These are phyloP conservation scores for Pestalotiopsis sp. DNA, from an alignment of 2,329 filamentous ascomycete species.

Conservation along the genomic window DNA sequence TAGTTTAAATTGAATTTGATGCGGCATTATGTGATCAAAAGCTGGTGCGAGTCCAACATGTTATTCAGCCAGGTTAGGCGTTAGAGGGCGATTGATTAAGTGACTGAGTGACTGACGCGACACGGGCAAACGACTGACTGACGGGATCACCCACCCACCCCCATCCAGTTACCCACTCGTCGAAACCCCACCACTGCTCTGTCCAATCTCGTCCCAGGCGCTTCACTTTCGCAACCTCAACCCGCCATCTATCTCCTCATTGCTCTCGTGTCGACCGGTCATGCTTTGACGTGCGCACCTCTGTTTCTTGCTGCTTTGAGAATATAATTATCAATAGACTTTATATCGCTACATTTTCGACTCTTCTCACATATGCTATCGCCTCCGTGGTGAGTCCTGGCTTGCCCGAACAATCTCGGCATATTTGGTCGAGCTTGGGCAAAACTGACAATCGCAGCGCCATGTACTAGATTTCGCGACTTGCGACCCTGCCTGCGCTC, in stretches of 20 bases:
- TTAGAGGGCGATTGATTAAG: too few species aligned
- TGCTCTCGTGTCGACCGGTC: constrained; percentile 25
- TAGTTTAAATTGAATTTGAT: too few species aligned
- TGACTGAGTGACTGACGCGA: not conserved
- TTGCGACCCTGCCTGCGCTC: constrained; percentile 33
- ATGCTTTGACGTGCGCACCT: constrained; percentile 19
- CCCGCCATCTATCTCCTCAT: constrained; percentile 22
- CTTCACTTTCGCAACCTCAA: constrained; percentile 33
- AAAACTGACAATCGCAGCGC: constrained; percentile 33
- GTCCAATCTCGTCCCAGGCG: constrained; percentile 31
- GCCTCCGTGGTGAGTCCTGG: constrained; percentile 28
- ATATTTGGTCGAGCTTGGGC: constrained; percentile 21
- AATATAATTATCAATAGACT: constrained; percentile 22
- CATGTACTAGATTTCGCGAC: constrained; percentile 39
- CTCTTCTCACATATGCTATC: constrained; percentile 9
- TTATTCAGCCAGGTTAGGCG: too few species aligned
- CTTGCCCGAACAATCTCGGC: constrained; percentile 16
- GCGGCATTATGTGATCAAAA: too few species aligned
- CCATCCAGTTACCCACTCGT: not conserved
- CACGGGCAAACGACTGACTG: not conserved
- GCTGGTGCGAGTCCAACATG: too few species aligned
- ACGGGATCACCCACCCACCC: not conserved
- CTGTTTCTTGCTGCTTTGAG: constrained; percentile 18
- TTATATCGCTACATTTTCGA: constrained; percentile 6
- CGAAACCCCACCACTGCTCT: constrained; percentile 23